Base-by-base conservation (phyloP, 1,284 basidiomycete genomes). In the Moesziomyces sp. region DNA sequence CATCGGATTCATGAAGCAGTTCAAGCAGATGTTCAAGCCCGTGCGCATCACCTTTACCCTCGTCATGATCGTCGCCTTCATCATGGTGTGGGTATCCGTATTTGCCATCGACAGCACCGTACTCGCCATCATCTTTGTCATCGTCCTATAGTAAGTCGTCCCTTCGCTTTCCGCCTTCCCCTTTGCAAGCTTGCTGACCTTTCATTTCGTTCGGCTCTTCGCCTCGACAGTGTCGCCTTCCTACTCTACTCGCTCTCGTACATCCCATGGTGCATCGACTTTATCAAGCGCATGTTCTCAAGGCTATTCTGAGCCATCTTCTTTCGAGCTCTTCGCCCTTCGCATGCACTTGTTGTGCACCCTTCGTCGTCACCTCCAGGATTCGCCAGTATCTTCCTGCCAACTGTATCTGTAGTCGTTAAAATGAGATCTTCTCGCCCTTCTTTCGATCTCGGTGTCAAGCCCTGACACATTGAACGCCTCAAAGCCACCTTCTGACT, bases 11-110 rank as follows among this genome's bases (percentile, higher is more conserved):
- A 70, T 73, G 21, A 73, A 70, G 65, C 73, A 72, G 63, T 68
- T 76, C 54, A 50, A 69, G 26, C 74, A 93, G 92, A 95, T 95
- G 93, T 96, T 96, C 88, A 93, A 94, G 85, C 91, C 92, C 51
- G 89, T 95, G 23, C 91, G 94, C 57, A 86, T 96, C n/a, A 86
- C 92, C 13, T 94, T 94, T 0, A 90, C 93, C 0, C 84, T 94
- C 59, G 82, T 95, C 38, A 90, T 97, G 85, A 82, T 97, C 3
- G 90, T 85, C 23, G 67, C 68, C 3, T 79, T 81, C 30, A 52
- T 71, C 46, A 69, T 80, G 71, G 78, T 82, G n/a, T 81, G 79
- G 78, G 66, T 81, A 5, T 69, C 72, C 21, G 79, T 78, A 19
- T 81, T 79, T 70, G 79, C 74, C 10, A 65, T 81, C 21, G 58